Evolutionary conservation across 75 land plant genomes (phyloP).

Genomic region (Larix kaempferi): DNA sequence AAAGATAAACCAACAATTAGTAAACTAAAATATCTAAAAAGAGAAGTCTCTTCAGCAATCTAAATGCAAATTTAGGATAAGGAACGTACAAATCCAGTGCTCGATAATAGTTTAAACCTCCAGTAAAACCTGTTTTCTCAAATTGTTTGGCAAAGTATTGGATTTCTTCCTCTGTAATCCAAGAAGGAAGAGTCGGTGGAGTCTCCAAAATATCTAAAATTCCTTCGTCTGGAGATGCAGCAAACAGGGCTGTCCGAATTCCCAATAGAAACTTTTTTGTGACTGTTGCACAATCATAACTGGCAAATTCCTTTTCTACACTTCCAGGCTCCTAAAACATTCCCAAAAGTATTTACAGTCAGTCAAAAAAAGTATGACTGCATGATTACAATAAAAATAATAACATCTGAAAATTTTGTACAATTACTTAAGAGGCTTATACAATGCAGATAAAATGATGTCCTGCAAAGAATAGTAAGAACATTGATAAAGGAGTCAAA

Average conservation of each 20-base stretch:
- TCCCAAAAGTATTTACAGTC: background rate
- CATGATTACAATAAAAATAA: background rate
- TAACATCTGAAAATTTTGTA: too few species aligned
- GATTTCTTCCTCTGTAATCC: constrained; percentile 75
- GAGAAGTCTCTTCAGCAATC: too few species aligned
- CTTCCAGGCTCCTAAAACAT: constrained; percentile 44
- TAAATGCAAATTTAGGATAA: background rate
- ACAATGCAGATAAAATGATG: too few species aligned
- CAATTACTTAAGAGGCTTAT: too few species aligned
- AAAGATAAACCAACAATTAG: too few species aligned
- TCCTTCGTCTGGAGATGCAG: constrained; percentile 45
- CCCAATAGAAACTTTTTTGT: constrained; percentile 24
- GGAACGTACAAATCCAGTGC: constrained; percentile 40
- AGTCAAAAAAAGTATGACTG: background rate
- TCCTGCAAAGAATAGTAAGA: too few species aligned
- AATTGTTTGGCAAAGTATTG: constrained; percentile 51
- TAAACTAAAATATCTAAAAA: too few species aligned
- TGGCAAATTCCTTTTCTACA: constrained; percentile 54
- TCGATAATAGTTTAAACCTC: constrained; percentile 62
- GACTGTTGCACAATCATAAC: constrained; percentile 17
- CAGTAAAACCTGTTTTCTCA: constrained; percentile 46
- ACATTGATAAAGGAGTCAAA: too few species aligned
- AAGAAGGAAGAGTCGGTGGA: constrained; percentile 50
- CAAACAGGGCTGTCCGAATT: constrained; percentile 12
- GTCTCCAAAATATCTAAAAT: constrained; percentile 18